These are phyloP conservation scores for Aspergillus funiculosus DNA, from an alignment of 495 filamentous ascomycete species.

Conservation along the genomic window DNA sequence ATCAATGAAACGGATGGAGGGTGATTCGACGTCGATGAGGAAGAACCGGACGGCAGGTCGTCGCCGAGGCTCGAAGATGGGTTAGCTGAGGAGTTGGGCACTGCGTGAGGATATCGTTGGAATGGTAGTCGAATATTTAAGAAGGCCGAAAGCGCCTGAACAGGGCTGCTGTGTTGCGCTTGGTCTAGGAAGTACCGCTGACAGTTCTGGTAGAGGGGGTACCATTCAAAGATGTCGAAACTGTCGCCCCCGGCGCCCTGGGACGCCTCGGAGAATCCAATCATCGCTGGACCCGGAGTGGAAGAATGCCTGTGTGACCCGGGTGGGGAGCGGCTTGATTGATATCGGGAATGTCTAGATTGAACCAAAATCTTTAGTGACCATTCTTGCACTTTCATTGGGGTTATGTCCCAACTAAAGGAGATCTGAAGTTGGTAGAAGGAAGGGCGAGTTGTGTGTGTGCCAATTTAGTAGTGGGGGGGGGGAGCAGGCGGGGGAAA, in stretches of 20 bases:
- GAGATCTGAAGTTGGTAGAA: no score
- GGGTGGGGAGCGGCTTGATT: constrained; percentile 15
- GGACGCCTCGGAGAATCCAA: constrained; percentile 33
- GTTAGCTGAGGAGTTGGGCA: constrained; percentile 30
- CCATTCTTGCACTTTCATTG: background rate
- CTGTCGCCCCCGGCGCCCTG: constrained; percentile 37
- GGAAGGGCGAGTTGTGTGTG: background rate
- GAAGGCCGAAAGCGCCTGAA: constrained; percentile 86
- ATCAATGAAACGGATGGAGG: constrained; percentile 64
- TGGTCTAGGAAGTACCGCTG: constrained; percentile 90
- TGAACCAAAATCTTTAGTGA: constrained; percentile 8
- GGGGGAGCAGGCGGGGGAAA: background rate
- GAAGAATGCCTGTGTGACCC: constrained; percentile 29
- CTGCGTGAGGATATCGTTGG: constrained; percentile 37
- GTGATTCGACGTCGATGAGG: constrained; percentile 14
- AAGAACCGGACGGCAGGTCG: constrained; percentile 12
- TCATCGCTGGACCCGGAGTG: constrained; percentile 32
- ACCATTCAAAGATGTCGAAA: constrained; percentile 86
- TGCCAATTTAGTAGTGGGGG: no score
- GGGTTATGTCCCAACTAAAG: no score
- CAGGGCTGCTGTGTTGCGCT: constrained; percentile 74
- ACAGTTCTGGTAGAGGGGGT: constrained; percentile 86
- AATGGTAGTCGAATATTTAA: constrained; percentile 70
- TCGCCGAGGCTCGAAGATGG: constrained; percentile 23
- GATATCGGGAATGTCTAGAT: constrained; percentile 19